Base-by-base conservation (phyloP, 352 stramenopile species). In the Elongisporangium undulatum region DNA sequence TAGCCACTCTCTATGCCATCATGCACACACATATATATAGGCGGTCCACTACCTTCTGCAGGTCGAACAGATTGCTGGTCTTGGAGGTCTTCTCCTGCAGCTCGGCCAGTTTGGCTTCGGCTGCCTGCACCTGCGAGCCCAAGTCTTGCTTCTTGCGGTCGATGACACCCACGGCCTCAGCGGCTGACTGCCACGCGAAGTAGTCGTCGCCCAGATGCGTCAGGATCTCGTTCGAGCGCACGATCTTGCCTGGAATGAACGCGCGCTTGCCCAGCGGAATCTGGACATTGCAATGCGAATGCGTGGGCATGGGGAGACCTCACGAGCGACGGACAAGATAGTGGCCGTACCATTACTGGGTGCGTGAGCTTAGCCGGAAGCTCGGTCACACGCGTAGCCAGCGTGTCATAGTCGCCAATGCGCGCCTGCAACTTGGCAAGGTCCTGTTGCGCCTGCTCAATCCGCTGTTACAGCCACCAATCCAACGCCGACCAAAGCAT, bases 171-270 rank as follows among this genome's bases (percentile, higher is more conserved):
- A 89, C 41, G 0, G 86, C 79, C 19, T 87, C 72, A 15, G 68
- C 61, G 9, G 79, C 83, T 41, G 81, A 87, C 58, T 87, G 77
- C 84, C 85, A 94, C 23, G 80, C 76, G 64, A 87, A 94, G 66
- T 90, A 90, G 12, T 92, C 79, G 61, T 92, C 84, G 7, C 86
- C 86, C 26, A 95, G 59, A 59, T 94, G 83, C 34, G 82, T 79
- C 13, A 94, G 66, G 55, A 95, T 77, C 68, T 95, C 86, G 45
- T 95, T 95, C 34, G 86, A 87, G 52, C 83, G 84, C 55, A 93
- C 72, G 48, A 95, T 90, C 58, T 85, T 91, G 49, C 86, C 86
- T 2, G 85, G 82, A 51, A 89, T 80, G 79, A 94, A 93, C 1
- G 84, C 82, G 29, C 85, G 81, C 67, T 93, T 93, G 22, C 86